Conservation (phyloP, 208 protist genomes). For the Borovskyia barvae region DNA sequence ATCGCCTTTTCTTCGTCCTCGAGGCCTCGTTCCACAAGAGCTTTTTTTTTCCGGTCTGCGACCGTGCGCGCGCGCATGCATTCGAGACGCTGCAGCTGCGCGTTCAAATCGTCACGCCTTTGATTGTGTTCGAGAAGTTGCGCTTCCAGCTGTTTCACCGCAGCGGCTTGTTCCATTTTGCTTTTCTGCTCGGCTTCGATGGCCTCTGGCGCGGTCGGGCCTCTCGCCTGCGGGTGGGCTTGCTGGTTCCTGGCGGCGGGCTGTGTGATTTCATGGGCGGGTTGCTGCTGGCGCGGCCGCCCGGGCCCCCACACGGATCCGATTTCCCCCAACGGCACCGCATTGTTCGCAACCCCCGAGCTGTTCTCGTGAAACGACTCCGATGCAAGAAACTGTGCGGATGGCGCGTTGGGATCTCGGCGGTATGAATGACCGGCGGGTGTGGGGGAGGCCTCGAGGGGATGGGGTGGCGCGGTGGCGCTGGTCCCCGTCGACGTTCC, state of each 20-base stretch:
- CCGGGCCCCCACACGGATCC: no score
- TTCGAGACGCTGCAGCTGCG: conserved; percentile 62
- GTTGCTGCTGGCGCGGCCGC: no score
- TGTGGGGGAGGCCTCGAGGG: neutral
- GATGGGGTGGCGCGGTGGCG: conserved; percentile 3
- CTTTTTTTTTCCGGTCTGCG: conserved; percentile 45
- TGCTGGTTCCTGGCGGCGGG: neutral
- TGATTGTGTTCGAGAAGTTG: conserved; percentile 50
- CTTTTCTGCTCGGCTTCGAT: conserved; percentile 26
- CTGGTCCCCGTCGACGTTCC: neutral
- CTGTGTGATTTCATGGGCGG: neutral
- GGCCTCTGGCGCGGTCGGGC: conserved; percentile 13
- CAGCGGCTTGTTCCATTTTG: conserved; percentile 10
- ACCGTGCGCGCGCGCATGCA: conserved; percentile 43
- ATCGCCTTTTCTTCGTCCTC: conserved; percentile 47
- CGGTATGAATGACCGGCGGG: neutral
- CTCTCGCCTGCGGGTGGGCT: conserved; percentile 14
- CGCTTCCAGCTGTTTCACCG: conserved; percentile 49
- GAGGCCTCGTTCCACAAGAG: conserved; percentile 37
- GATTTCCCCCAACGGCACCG: no score
- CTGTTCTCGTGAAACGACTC: no score
- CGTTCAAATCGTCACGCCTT: conserved; percentile 52
- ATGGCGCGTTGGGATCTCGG: conserved; percentile 4
- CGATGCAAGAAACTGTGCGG: neutral
- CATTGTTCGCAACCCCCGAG: no score